Base-by-base conservation (phyloP, 306 rosid species). In the Macrotyloma uniflorum region DNA sequence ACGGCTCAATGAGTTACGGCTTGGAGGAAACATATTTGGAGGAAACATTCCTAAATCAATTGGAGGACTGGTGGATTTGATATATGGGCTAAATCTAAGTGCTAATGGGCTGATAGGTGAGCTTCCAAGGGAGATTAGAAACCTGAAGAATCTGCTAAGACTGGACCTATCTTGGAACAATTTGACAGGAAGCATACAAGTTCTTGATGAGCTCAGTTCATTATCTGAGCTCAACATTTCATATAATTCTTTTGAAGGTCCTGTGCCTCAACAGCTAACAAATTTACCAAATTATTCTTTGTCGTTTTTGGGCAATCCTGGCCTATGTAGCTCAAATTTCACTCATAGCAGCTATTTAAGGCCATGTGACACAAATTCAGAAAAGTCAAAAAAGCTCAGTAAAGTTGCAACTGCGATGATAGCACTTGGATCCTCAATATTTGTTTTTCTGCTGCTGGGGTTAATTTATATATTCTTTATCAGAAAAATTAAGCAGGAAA, bases 21-120 rank as follows among this genome's bases (percentile, higher is more conserved):
- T 94, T 74, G 97, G 93, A 40, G 97, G 97, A 78, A 94, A 94
- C 77, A 35, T 47, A 49, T 79, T 94, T 16, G 93, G 90, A 47
- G 97, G 98, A 32, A 82, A 72, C 55, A 88, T 94, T 85, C 93
- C 97, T 23, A 12, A 62, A 20, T 84, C 89, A 7, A 57, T 94
- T 67, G 98, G 93, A 80, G 42, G 74, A 32, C 72, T 92, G 87
- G 70, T 67, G 80, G 80, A 74, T 81, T 79, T 90, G 71, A 35
- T 47, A 1, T 82, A 83, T 53, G 86, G 50, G 3, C 85, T 92
- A 80, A 94, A 94, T 83, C 89, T 94, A 33, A 90, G 93, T 85
- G 89, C 81, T 62, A 94, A 88, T 78, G 88, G 84, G 58, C 70
- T 94, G 83, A 80, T 53, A 8, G 97, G 96, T 26, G 67, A 61